Evolutionary conservation across 139 green algal species (phyloP).

Genomic region (Chlorella sp.): DNA sequence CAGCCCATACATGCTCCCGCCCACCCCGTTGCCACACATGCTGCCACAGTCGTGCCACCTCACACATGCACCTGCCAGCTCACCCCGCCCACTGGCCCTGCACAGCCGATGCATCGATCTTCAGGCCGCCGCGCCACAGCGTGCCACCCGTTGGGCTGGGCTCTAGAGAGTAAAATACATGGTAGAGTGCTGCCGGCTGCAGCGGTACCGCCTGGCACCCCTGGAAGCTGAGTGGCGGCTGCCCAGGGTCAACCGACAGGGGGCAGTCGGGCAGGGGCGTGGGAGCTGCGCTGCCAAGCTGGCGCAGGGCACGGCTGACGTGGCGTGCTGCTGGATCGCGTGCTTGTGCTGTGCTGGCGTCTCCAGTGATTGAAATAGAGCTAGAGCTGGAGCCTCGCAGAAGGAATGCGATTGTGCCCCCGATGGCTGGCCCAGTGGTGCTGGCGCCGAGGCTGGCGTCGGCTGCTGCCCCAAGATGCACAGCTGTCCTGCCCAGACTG

Average conservation of each 20-base stretch:
- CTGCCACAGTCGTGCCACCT: no score
- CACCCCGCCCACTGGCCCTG: constrained; percentile 25
- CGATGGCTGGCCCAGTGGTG: not conserved
- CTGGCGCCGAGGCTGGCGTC: no score
- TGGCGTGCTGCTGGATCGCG: not conserved
- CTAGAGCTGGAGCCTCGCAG: not conserved
- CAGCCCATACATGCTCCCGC: no score
- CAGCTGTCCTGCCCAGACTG: not conserved
- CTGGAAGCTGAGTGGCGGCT: not conserved
- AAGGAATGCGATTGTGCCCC: not conserved
- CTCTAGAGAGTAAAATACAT: not conserved
- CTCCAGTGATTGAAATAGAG: not conserved
- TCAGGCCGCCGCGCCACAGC: constrained; percentile 4
- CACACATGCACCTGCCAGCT: not conserved
- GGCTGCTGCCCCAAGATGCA: not conserved
- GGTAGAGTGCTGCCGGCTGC: not conserved
- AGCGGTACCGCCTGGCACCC: constrained; percentile 3
- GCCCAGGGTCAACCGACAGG: not conserved
- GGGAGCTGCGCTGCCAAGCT: not conserved
- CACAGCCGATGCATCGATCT: not conserved
- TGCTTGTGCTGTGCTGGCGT: no score
- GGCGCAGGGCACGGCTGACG: not conserved
- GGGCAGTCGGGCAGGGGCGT: not conserved
- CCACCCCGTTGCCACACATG: not conserved
- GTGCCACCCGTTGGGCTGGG: not conserved